phyloP scores from a whole-genome alignment of 306 rosid species.

The Echinosophora koreensis region DNA sequence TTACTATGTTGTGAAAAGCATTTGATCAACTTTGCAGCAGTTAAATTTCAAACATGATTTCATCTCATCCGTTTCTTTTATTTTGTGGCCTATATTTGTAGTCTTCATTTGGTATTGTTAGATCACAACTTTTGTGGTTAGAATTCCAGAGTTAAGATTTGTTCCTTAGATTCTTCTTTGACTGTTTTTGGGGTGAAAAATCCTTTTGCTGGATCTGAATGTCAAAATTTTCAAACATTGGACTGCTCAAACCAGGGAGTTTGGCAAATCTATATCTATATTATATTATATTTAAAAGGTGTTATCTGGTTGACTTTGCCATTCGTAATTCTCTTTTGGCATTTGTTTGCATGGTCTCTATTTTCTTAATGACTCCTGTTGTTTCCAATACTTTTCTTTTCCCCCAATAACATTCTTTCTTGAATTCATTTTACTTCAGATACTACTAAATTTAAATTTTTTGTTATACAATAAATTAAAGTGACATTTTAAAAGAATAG shows the following conservation, averaged over 20 bases:
- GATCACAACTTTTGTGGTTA: not conserved
- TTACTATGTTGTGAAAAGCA: slow-evolving; percentile 5
- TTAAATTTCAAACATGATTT: not conserved
- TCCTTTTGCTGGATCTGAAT: slow-evolving; percentile 14
- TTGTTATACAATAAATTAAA: too few relatives aligned
- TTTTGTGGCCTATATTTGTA: not conserved
- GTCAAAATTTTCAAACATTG: not conserved
- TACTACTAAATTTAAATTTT: too few relatives aligned
- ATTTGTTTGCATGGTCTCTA: too few relatives aligned
- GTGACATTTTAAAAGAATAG: too few relatives aligned
- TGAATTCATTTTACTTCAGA: too few relatives aligned
- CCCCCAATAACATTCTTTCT: too few relatives aligned
- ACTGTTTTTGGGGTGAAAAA: not conserved
- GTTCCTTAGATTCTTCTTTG: not conserved
- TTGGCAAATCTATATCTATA: not conserved
- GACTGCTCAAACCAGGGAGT: slow-evolving; percentile 8
- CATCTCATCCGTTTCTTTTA: not conserved
- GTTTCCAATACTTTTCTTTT: too few relatives aligned
- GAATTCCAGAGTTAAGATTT: not conserved
- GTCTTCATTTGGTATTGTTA: not conserved
- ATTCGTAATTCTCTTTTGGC: too few relatives aligned
- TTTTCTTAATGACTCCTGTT: too few relatives aligned
- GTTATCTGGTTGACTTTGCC: too few relatives aligned
- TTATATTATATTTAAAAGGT: too few relatives aligned
- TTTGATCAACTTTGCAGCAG: slow-evolving; percentile 9